Percentiles rank a stretch among this genome's conserved stretches.
phyloP scores from a whole-genome alignment of 305 asterid genomes.

The Caryopteris hybrid region DNA sequence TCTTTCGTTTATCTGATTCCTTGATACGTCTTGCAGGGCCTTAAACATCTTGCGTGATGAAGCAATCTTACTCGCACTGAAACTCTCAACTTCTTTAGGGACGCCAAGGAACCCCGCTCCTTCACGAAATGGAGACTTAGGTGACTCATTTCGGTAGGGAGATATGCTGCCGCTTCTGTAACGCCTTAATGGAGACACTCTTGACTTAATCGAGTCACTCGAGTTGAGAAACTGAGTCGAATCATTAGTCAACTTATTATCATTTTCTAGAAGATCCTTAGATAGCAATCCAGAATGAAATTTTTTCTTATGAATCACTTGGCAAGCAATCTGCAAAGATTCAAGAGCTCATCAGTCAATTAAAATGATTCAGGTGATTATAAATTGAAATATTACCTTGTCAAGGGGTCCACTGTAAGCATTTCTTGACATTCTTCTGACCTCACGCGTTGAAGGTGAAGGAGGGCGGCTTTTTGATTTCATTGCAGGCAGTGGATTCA shows the following conservation, averaged over 20 bases:
- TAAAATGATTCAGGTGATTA: background rate
- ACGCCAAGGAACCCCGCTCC: constrained; percentile 75
- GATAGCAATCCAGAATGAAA: constrained; percentile 72
- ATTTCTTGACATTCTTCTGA: constrained; percentile 54
- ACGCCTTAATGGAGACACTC: constrained; percentile 60
- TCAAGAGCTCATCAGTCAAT: background rate
- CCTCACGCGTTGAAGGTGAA: constrained; percentile 44
- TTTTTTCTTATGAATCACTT: constrained; percentile 47
- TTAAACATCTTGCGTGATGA: constrained; percentile 45
- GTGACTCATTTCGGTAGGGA: constrained; percentile 77
- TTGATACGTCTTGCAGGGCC: constrained; percentile 56
- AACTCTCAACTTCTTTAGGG: constrained; percentile 49
- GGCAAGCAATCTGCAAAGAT: constrained; percentile 51
- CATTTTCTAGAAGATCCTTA: constrained; percentile 42
- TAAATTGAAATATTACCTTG: constrained; percentile 40
- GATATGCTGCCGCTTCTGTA: constrained; percentile 69
- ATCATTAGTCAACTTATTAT: constrained; percentile 30
- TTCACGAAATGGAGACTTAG: constrained; percentile 78
- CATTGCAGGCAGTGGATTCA: constrained; percentile 59
- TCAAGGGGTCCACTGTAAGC: constrained; percentile 90
- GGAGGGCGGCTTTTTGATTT: constrained; percentile 44
- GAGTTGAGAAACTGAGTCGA: constrained; percentile 29
- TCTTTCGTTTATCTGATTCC: constrained; percentile 31
- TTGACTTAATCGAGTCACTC: constrained; percentile 33
- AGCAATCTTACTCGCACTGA: constrained; percentile 41